Percentiles rank a stretch among this genome's conserved stretches.
These are phyloP conservation scores for Pythium rishiriense DNA, from an alignment of 352 stramenopile species.

Conservation along the genomic window DNA sequence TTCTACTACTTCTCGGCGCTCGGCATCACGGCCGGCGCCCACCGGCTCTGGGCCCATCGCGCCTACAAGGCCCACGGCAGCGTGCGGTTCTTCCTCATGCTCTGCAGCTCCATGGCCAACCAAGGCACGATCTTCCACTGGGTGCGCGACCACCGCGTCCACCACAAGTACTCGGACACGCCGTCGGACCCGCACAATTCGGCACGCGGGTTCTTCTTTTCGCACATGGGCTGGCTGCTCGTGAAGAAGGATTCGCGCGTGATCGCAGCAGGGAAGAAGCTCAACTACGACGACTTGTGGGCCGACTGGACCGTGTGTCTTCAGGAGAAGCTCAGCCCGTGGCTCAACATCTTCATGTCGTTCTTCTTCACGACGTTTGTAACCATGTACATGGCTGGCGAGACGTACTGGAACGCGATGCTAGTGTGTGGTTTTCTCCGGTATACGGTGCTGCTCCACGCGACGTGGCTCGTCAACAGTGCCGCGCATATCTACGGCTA, in stretches of 20 bases:
- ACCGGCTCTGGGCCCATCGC: slow-evolving; percentile 97
- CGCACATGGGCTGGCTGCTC: slow-evolving; percentile 98
- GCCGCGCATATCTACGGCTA: slow-evolving; percentile 98
- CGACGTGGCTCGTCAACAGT: slow-evolving; percentile 98
- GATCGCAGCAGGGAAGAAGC: slow-evolving; percentile 88
- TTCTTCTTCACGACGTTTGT: slow-evolving; percentile 95
- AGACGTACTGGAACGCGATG: slow-evolving; percentile 96
- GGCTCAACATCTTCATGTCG: slow-evolving; percentile 98
- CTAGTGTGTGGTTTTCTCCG: slow-evolving; percentile 94
- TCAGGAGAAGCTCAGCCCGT: slow-evolving; percentile 97
- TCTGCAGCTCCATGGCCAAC: slow-evolving; percentile 97
- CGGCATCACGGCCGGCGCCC: slow-evolving; percentile 97
- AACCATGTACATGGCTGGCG: slow-evolving; percentile 81
- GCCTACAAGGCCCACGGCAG: slow-evolving; percentile 93
- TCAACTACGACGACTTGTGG: slow-evolving; percentile 97
- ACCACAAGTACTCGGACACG: slow-evolving; percentile 99
- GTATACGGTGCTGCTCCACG: slow-evolving; percentile 95
- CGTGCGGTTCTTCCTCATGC: slow-evolving; percentile 95
- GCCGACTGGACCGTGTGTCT: slow-evolving; percentile 95
- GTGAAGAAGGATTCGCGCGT: slow-evolving; percentile 97
- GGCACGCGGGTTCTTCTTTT: slow-evolving; percentile 97
- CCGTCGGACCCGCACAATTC: slow-evolving; percentile 95
- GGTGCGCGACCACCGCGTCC: slow-evolving; percentile 97
- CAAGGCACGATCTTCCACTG: slow-evolving; percentile 99
- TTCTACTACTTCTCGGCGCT: slow-evolving; percentile 95